Evolutionary conservation across 345 rosid genomes (phyloP), one percentile per base, ranked within the genome.

Genomic region (Aurinia saxatilis): DNA sequence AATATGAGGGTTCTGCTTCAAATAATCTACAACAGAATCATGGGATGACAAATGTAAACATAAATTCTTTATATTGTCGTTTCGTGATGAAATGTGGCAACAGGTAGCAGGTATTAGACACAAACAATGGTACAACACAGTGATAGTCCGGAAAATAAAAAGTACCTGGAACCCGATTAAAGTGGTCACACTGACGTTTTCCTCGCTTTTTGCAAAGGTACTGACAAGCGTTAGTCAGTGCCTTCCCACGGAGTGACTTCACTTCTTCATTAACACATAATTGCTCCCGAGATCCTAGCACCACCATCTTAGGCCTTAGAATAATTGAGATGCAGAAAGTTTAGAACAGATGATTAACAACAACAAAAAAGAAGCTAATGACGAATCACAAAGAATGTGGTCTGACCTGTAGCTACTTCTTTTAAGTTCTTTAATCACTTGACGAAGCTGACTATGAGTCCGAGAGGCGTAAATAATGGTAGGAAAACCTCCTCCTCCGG

Each of bases 371-470:
- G 6, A 64, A 8, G 68, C 5, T 8, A 42, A 42, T n/a, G 48
- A 56, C 36, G 57, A 15, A 33, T 40, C 5, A 14, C 7, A 50
- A 10, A 39, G 42, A 54, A 63, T 13, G 17, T 53, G 65, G 50
- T 48, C 55, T 65, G 38, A 90, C 97, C 99, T 90, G 80, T 93
- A 93, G 68, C 67, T 85, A 78, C 88, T 77, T 83, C 96, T 79
- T 77, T 75, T 90, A 57, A 93, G 65, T 72, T 93, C 99, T 75
- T 77, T 85, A 68, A 90, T 71, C 51, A 90, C 97, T 83, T 93
- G 99, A 16, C 88, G 90, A 21, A 93, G 90, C 78, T 90, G 99
- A 71, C 99, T 90, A 70, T 90, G 97, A 72, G 95, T 93, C 35
- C 97, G 92, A 0, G 99, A 87, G 31, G 97, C 78, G 54, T 93